phyloP scores from a whole-genome alignment of 805 yeast species.

The Teunomyces stri region DNA sequence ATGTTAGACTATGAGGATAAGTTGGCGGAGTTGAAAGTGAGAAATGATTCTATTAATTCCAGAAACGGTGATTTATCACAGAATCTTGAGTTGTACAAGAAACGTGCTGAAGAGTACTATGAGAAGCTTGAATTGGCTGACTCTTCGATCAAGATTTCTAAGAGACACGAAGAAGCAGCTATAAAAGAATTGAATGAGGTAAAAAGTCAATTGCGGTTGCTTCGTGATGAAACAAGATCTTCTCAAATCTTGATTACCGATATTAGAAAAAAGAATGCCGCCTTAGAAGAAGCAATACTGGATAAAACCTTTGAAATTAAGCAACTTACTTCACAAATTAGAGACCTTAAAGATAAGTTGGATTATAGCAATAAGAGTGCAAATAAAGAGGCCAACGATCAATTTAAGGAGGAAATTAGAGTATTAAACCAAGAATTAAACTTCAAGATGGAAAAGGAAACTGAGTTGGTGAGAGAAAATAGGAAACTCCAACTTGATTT shows the following conservation, averaged over 20 bases:
- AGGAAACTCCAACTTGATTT: conserved; percentile 60
- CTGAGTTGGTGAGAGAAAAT: conserved; percentile 60
- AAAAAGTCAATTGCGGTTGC: conserved; percentile 41
- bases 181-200: conserved; percentile 48
- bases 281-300: conserved; percentile 54
- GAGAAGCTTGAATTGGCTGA: conserved; percentile 77
- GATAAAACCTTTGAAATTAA: conserved; percentile 56
- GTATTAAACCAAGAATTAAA: conserved; percentile 52
- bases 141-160: conserved; percentile 60
- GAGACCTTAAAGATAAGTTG: conserved; percentile 54
- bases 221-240: conserved; percentile 50
- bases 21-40: conserved; percentile 51
- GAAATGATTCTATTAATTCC: conserved; percentile 53
- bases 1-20: conserved; percentile 36
- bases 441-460: conserved; percentile 59
- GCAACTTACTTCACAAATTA: conserved; percentile 47
- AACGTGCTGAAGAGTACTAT: conserved; percentile 71
- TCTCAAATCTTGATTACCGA: conserved; percentile 54
- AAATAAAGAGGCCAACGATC: conserved; percentile 41
- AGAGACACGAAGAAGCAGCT: conserved; percentile 57
- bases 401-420: conserved; percentile 51
- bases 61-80: conserved; percentile 56
- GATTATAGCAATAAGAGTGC: conserved; percentile 47
- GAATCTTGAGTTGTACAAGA: conserved; percentile 59
- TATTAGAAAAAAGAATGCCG: conserved; percentile 48